A percentile compares a stretch with the other conserved stretches of the same genome.
These are phyloP conservation scores for Mangifera indica DNA, from an alignment of 345 rosid genomes.

Conservation along the genomic window DNA sequence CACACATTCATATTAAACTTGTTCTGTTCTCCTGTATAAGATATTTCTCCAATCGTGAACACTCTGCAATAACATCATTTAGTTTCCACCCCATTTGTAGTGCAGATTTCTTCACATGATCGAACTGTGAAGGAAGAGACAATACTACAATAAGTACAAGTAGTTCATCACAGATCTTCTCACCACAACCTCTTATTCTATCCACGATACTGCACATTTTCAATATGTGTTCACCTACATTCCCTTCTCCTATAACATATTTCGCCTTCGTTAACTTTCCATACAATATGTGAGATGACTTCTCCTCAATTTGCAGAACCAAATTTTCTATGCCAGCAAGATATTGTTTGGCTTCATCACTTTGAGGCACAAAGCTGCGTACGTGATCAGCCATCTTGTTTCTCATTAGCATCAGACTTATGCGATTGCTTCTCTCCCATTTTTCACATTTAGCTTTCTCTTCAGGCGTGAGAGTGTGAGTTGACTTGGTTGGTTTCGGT, in stretches of 20 bases:
- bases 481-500: conserved; percentile 1
- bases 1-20: background rate
- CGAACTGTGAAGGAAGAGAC: conserved; percentile 1
- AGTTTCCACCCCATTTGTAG: background rate
- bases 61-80: background rate
- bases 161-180: background rate
- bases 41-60: background rate
- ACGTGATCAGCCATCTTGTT: background rate
- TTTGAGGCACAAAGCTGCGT: background rate
- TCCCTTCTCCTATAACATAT: background rate
- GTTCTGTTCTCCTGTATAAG: background rate
- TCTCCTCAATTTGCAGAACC: background rate
- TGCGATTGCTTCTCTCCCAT: conserved; percentile 4
- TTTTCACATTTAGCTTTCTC: conserved; percentile 10
- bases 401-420: conserved; percentile 2
- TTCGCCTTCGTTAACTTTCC: background rate
- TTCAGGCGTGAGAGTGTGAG: conserved; percentile 2
- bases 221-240: background rate
- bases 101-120: background rate
- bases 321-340: background rate
- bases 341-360: background rate
- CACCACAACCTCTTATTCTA: background rate
- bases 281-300: background rate
- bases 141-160: background rate
- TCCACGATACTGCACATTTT: background rate